Evolutionary conservation across 163 green algal genomes (phyloP), one percentile per base, ranked within the genome.

Genomic region (Coccomyxa subellipsoidea): DNA sequence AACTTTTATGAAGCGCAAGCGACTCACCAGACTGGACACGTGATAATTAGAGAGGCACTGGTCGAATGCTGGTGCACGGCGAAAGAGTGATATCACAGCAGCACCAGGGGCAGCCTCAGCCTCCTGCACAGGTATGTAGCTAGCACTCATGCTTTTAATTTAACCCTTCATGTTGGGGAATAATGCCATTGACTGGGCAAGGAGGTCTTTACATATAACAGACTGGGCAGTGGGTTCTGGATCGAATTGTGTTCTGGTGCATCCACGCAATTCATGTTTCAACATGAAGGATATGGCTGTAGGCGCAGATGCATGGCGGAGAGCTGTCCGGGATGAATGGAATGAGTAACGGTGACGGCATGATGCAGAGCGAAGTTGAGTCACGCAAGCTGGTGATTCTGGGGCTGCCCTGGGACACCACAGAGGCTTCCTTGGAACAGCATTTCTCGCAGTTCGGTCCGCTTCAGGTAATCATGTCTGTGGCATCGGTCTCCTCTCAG

Each of bases 351-450:
- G 47, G 47, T 12, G 34, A n/a, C 72, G 53, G 72, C 72, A 78
- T n/a, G 10, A 40, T 40, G 35, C 21, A 29, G 34, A 54, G 25
- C 34, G 35, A 78, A n/a, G 32, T 78, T 31, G 80, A 87, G 4
- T 80, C 85, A 8, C 85, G 85, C 27, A 95, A 95, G 85, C 87
- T 95, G 15, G 90, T 90, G 10, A 85, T 94, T 0, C 86, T 95
- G 29, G 92, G 93, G 0, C 82, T 97, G 76, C 93, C 94, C 0
- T 97, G 94, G 94, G 88, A 95, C 18, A 96, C 94, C 15, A 81
- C 84, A 21, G 84, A 90, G 23, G 82, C 80, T 18, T 85, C 83
- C 7, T 84, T 93, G 80, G 81, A 90, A 53, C 54, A 86, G 40
- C 93, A 97, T 85, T 97, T 97, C 81, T 89, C 81, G 0, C 89